These are phyloP conservation scores for Pseudoscleropodium purum DNA, from an alignment of 225 moss, liverwort and hornwort species.

Conservation along the genomic window DNA sequence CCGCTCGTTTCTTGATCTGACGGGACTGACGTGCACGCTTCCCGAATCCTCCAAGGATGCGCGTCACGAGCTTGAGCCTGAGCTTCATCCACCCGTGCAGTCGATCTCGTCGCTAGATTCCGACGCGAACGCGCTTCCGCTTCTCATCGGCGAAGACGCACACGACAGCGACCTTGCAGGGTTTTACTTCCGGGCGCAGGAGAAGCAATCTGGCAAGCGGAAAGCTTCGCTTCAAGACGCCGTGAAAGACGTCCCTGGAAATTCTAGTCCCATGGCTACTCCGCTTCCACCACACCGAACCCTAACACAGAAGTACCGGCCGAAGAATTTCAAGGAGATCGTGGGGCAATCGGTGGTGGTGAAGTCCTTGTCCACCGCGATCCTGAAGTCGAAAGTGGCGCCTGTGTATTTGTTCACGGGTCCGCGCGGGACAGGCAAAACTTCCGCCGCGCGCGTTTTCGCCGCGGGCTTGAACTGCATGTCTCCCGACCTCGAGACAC, in stretches of 20 bases:
- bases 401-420: slow-evolving; percentile 83
- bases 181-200: not conserved
- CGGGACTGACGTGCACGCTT: slow-evolving; percentile 16
- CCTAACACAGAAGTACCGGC: slow-evolving; percentile 77
- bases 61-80: not conserved
- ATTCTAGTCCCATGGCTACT: not conserved
- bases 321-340: slow-evolving; percentile 66
- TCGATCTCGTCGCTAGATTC: slow-evolving; percentile 42
- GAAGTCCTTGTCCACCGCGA: slow-evolving; percentile 55
- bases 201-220: slow-evolving; percentile 1
- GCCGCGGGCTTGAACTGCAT: slow-evolving; percentile 76
- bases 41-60: not conserved
- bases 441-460: slow-evolving; percentile 72
- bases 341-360: slow-evolving; percentile 76
- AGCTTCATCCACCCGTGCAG: slow-evolving; percentile 11
- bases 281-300: slow-evolving; percentile 14
- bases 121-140: slow-evolving; percentile 24
- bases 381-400: slow-evolving; percentile 59
- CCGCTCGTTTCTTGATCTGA: slow-evolving; percentile 49
- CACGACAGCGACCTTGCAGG: slow-evolving; percentile 24
- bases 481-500: slow-evolving; percentile 9
- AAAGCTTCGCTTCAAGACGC: slow-evolving; percentile 7
- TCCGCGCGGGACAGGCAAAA: slow-evolving; percentile 90
- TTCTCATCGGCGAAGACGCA: slow-evolving; percentile 15
- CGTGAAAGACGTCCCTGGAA: slow-evolving; percentile 2